Base-by-base conservation (phyloP, 2,329 filamentous ascomycete genomes). In the Ophiostoma sp. region DNA sequence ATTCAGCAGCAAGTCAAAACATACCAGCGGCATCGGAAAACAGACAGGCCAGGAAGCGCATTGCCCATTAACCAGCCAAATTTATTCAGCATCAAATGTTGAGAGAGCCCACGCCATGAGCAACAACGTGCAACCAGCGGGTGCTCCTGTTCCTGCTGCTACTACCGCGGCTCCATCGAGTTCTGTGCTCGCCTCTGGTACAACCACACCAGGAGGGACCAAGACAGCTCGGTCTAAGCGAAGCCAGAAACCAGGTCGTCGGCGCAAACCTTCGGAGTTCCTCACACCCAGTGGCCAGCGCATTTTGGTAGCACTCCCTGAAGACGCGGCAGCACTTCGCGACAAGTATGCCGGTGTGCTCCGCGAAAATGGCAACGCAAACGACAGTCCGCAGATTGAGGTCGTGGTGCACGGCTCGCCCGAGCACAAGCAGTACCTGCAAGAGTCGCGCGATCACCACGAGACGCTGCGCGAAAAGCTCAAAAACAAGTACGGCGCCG, bases 341-440 rank as follows among this genome's bases (percentile, higher is more conserved):
- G 79, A 79, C 64, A 81, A 82, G 44, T 80, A 87, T 57, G 75
- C 76, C 4, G 73, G 35, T 13, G 67, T 70, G 66, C 74, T 78
- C 33, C 48, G 67, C 23, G 73, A 76, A 11, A 64, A 41, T 44
- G 65, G 36, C 31, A 54, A 33, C 4, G 68, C 23, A 13, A 70
- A 72, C 5, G 70, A 72, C 33, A 74, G 75, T 6, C 67, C 76
- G 8, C 80, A 83, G 67, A 85, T 87, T 69, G 85, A 88, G 73
- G 77, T 89, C 13, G 83, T 87, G n/a, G 80, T 89, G 68, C 84
- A 84, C 71, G 87, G 87, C 10, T 86, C 84, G 5, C 75, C 77
- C 17, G 81, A 84, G 72, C 82, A 84, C 74, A 74, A 77, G 57
- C 73, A 76, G 17, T 84, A 83, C 27, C 81, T 89, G 52, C 78